These are phyloP conservation scores for Lagenaria siceraria DNA, from an alignment of 306 rosid species.

Conservation along the genomic window DNA sequence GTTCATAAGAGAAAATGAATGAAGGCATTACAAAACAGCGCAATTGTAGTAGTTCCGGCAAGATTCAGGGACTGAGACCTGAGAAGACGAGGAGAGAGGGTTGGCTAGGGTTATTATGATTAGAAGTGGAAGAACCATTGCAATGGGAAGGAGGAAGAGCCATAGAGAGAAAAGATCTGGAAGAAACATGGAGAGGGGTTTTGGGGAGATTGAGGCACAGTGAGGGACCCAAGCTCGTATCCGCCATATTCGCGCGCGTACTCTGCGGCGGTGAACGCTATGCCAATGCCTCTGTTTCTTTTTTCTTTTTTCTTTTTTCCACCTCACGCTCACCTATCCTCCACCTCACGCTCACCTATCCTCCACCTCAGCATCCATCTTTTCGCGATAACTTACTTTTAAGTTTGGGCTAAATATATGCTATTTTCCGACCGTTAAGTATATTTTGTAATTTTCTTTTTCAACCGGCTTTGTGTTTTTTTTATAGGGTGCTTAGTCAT, in stretches of 20 bases:
- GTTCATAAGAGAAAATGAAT: neutral
- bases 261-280: neutral
- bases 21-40: neutral
- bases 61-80: slow-evolving; percentile 9
- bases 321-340: no score
- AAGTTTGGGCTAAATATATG: no score
- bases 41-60: neutral
- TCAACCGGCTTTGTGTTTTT: no score
- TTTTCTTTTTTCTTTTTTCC: neutral
- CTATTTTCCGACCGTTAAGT: no score
- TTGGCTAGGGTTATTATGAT: slow-evolving; percentile 21
- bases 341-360: neutral
- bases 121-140: slow-evolving; percentile 26
- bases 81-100: slow-evolving; percentile 83
- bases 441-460: no score
- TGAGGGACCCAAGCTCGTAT: slow-evolving; percentile 37
- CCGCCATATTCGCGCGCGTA: slow-evolving; percentile 30
- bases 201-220: slow-evolving; percentile 12
- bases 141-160: slow-evolving; percentile 32
- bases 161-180: slow-evolving; percentile 29
- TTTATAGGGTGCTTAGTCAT: no score
- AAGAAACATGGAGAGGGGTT: slow-evolving; percentile 7
- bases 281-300: neutral
- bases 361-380: neutral
- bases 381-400: no score